Base-by-base conservation (phyloP, 2,329 filamentous ascomycete species). In the Mycocentrospora acerina region DNA sequence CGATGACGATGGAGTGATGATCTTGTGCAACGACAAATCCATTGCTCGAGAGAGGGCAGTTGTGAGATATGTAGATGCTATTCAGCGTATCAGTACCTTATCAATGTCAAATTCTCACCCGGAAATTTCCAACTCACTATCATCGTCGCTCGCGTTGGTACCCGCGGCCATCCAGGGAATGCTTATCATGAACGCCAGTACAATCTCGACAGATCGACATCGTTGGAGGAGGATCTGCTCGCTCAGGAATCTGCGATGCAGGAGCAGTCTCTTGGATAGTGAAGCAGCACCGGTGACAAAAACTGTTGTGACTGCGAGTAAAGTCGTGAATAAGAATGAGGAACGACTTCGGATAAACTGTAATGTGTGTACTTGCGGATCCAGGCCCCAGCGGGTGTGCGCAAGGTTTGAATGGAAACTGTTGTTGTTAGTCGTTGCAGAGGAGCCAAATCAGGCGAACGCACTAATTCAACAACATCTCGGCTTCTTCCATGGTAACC, bases 121-220 rank as follows among this genome's bases (percentile, higher is more conserved):
- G n/a, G n/a, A n/a, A n/a, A n/a, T n/a, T n/a, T n/a, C n/a, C n/a
- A n/a, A n/a, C n/a, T n/a, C n/a, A n/a, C n/a, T 86, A 53, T 87
- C 84, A 44, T 88, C 85, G 48, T 88, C 84, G 8, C 82, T 82
- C 60, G 80, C 83, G 53, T 85, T 81, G 70, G 47, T 44, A 2
- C 82, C 81, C 2, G 82, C 81, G 19, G 80, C 79, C 77, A 88
- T 86, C 85, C 85, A 88, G 0, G 85, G 85, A 6, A 88, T 78
- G 44, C 87, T 87, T 22, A 86, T 77, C 80, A 88, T 84, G 56
- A 88, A 88, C 0, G 82, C 85, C 1, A 88, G 69, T 0, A 88
- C 81, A 39, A 88, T 86, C 59, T 88, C 85, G 5, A 86, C 82
- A 0, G 85, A 88, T 39, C 82, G 78, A 53, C 81, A 77, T 2